phyloP scores from a whole-genome alignment of 192 early-diverging fungal genomes.

The Coemansia erecta region DNA sequence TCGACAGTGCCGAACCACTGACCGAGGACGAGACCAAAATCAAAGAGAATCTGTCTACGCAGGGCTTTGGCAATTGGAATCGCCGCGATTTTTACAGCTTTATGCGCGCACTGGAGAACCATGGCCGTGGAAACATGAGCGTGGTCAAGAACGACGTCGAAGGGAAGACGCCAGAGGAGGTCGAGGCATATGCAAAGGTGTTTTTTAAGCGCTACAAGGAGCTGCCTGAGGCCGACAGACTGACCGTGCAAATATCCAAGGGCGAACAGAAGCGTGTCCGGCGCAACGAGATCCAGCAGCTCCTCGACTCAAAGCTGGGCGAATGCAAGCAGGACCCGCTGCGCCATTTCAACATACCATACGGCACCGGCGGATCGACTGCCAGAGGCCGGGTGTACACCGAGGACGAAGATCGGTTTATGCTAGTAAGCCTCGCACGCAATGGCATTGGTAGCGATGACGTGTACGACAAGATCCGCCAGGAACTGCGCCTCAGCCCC shows the following conservation, averaged over 20 bases:
- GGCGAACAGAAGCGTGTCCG: conserved; percentile 80
- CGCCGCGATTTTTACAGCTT: conserved; percentile 87
- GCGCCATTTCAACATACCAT: conserved; percentile 86
- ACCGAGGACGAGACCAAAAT: conserved; percentile 85
- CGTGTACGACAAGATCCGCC: conserved; percentile 88
- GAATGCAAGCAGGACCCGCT: conserved; percentile 72
- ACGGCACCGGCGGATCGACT: conserved; percentile 65
- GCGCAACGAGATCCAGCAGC: conserved; percentile 79
- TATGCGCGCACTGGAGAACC: conserved; percentile 80
- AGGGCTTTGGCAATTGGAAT: conserved; percentile 90
- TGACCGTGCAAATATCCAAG: conserved; percentile 82
- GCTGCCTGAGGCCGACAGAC: conserved; percentile 83
- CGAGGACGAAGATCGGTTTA: conserved; percentile 96
- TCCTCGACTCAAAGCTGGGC: conserved; percentile 72
- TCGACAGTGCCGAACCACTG: conserved; percentile 84
- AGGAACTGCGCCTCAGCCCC: conserved; percentile 76
- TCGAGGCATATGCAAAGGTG: conserved; percentile 76
- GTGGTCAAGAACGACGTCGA: conserved; percentile 87
- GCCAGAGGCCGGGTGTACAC: conserved; percentile 84
- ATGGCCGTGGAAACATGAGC: conserved; percentile 73
- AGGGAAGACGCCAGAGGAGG: conserved; percentile 86
- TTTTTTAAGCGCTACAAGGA: conserved; percentile 92
- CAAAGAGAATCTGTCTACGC: conserved; percentile 61
- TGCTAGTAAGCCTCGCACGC: conserved; percentile 85
- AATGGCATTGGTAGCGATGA: conserved; percentile 90